Evolutionary conservation across 225 moss, liverwort and hornwort species (phyloP).

Genomic region (Neckera pumila): DNA sequence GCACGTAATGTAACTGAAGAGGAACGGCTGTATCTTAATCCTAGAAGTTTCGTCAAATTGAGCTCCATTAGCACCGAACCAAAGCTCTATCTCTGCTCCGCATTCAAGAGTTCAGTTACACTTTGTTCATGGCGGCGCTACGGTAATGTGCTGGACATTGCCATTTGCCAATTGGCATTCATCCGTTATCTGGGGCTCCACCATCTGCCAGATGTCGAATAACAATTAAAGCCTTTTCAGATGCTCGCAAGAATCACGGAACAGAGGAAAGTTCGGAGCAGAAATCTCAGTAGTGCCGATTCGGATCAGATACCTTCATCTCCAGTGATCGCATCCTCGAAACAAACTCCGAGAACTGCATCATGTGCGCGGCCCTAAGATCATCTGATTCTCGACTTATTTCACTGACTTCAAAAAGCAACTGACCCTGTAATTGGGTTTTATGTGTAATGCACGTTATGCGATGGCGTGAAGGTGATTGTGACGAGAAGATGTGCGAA

Average conservation of each 20-base stretch:
- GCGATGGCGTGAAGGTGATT: neutral
- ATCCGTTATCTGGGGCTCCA: neutral
- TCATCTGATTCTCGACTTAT: neutral
- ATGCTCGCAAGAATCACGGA: neutral
- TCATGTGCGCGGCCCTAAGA: too few relatives aligned
- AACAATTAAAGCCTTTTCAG: neutral
- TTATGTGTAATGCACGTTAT: neutral
- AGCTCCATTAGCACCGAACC: neutral
- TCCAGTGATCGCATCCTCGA: neutral
- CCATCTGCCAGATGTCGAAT: neutral
- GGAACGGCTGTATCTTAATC: neutral
- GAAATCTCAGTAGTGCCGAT: neutral
- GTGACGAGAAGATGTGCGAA: neutral
- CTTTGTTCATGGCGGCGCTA: neutral
- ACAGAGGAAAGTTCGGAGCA: neutral
- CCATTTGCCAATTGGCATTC: slow-evolving; percentile 30
- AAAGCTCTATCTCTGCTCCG: neutral
- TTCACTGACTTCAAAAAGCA: neutral
- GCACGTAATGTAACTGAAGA: neutral
- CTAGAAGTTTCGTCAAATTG: neutral
- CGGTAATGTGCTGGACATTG: neutral
- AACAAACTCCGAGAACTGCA: neutral
- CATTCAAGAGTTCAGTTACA: neutral
- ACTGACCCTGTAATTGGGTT: neutral
- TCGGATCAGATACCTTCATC: neutral